Base-by-base conservation (phyloP, 441 rosid species). In the Adansonia madagascariensis region DNA sequence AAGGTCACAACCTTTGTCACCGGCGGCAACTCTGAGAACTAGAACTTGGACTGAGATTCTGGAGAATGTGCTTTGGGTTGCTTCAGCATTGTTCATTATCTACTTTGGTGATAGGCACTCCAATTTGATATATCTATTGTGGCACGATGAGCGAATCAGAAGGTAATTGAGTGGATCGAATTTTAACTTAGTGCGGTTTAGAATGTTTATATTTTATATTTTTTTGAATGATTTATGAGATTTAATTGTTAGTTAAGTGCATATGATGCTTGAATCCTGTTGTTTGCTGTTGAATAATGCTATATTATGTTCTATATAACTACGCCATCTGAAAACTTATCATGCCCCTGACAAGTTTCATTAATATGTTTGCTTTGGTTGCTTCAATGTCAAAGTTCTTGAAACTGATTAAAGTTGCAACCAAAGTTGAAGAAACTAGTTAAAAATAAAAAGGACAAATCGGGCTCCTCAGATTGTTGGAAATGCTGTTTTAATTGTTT, bases 21-120 rank as follows among this genome's bases (percentile, higher is more conserved):
- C 85, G 1, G 72, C 85, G 1, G 72, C 84, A 50, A 80, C 59
- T 59, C 87, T 88, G 14, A 84, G 88, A 62, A 78, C 60, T 76
- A 85, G 90, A 80, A 86, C 94, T 0, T 95, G 97, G 97, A 79
- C 85, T 31, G 97, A 90, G 89, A 75, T 94, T 82, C 43, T 88
- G 78, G 99, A 92, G 88, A 89, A 90, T 81, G 82, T 85, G 70
- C 91, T 95, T 75, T 95, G 99, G 99, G 87, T 92, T 79, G 92
- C 89, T 27, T 94, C 97, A 63, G 93, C 94, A 2, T 49, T 89
- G 20, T 91, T 92, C 84, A 86, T 95, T 65, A 78, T 92, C 76
- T 92, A 94, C 82, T 95, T 86, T 77, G 98, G 98, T 67, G 98
- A 95, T 75, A 77, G 83, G 73, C 97, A 86, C 73, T 91, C 89